Evolutionary conservation across 169 alveolate genomes (phyloP).

Genomic region (Cytauxzoon felis): DNA sequence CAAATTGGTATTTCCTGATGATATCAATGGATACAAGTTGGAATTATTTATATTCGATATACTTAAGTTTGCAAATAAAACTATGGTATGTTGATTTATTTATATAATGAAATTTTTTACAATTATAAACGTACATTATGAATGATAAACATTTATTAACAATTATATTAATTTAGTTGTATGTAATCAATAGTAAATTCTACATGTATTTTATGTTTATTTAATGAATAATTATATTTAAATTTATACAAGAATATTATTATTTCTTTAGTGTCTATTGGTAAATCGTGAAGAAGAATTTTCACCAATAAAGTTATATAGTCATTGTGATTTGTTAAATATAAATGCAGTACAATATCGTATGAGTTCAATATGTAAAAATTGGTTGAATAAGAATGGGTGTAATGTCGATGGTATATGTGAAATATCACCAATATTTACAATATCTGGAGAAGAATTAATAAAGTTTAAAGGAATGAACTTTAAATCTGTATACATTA

Average conservation of each 20-base stretch:
- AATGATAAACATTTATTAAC: not conserved
- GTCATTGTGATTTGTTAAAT: conserved; percentile 14
- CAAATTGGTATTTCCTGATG: conserved; percentile 4
- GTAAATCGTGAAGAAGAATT: conserved; percentile 38
- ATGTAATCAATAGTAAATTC: not conserved
- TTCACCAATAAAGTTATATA: conserved; percentile 45
- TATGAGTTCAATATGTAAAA: conserved; percentile 17
- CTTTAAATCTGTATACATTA: too few species aligned
- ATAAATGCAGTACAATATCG: conserved; percentile 37
- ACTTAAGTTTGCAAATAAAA: conserved; percentile 57
- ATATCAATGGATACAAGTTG: conserved; percentile 56
- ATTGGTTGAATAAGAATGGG: conserved; percentile 27
- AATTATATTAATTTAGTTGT: not conserved
- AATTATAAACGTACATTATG: too few species aligned
- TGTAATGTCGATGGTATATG: conserved; percentile 31
- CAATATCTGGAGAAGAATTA: conserved; percentile 41
- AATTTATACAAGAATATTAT: not conserved
- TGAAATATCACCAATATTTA: conserved; percentile 35
- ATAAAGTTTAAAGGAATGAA: conserved; percentile 14
- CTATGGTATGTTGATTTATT: conserved; percentile 23
- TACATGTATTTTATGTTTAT: not conserved
- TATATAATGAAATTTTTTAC: too few species aligned
- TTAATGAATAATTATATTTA: too few species aligned
- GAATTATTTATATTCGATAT: conserved; percentile 73
- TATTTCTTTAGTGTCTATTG: conserved; percentile 16